phyloP scores from a whole-genome alignment of 768 basidiomycete species.

The Lactarius pseudohatsudake region DNA sequence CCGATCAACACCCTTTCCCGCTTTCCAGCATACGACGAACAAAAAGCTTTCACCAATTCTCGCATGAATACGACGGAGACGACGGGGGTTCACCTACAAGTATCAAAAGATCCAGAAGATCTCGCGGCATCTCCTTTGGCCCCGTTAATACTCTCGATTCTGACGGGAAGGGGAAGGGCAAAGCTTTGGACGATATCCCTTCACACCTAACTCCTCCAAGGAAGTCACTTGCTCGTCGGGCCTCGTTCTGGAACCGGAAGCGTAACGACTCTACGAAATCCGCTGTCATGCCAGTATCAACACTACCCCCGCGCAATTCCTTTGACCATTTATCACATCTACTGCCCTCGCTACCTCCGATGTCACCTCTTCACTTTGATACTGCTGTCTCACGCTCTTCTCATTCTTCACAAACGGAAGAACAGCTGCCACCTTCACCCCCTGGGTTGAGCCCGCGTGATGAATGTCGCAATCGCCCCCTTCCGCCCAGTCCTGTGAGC shows the following conservation, averaged over 20 bases:
- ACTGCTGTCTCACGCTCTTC: constrained; percentile 29
- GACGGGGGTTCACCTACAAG: constrained; percentile 24
- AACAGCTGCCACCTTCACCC: constrained; percentile 26
- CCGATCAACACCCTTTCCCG: constrained; percentile 27
- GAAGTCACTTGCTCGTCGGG: constrained; percentile 22
- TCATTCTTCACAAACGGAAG: constrained; percentile 34
- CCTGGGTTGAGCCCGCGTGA: constrained; percentile 22
- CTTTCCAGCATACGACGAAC: constrained; percentile 42
- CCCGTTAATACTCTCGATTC: constrained; percentile 40
- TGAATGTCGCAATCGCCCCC: constrained; percentile 6
- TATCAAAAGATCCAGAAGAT: constrained; percentile 37
- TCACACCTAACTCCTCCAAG: constrained; percentile 28
- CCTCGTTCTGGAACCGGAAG: constrained; percentile 32
- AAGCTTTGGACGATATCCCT: constrained; percentile 40
- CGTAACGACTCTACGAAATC: constrained; percentile 43
- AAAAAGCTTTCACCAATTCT: constrained; percentile 53
- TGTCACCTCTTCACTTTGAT: constrained; percentile 46
- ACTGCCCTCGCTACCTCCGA: constrained; percentile 43
- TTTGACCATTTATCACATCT: constrained; percentile 38
- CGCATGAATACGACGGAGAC: constrained; percentile 31
- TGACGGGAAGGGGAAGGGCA: constrained; percentile 45
- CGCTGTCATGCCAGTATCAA: constrained; percentile 33
- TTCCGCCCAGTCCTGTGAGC: constrained; percentile 15
- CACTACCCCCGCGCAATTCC: constrained; percentile 32
- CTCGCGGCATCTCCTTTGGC: constrained; percentile 60